Evolutionary conservation across 2,329 filamentous ascomycete genomes (phyloP).

Genomic region (Aspergillus pseudoterreus): DNA sequence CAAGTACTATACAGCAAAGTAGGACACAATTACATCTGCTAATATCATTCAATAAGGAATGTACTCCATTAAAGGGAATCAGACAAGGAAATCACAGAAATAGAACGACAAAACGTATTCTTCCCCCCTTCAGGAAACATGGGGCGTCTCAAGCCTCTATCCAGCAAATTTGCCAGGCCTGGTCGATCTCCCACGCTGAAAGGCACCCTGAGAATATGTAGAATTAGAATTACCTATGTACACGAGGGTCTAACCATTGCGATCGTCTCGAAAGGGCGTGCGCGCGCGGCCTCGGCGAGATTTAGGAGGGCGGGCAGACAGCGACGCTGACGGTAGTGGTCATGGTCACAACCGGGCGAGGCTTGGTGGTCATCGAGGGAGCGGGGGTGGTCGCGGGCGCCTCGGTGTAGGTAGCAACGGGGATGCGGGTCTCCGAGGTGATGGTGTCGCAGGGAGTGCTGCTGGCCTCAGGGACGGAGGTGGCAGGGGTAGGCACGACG

Average conservation of each 20-base stretch:
- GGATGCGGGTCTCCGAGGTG: conserved; percentile 7
- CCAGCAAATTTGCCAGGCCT: too few relatives aligned
- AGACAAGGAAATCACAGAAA: conserved; percentile 3
- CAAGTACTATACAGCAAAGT: conserved; percentile 9
- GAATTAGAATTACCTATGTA: conserved; percentile 36
- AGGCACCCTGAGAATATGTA: conserved; percentile 18
- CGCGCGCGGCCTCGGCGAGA: conserved; percentile 11
- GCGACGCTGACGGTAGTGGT: conserved; percentile 23
- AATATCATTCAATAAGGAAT: conserved; percentile 18
- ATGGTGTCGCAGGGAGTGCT: conserved; percentile 10
- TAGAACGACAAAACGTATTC: not conserved
- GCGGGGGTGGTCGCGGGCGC: conserved; percentile 8
- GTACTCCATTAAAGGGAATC: conserved; percentile 27
- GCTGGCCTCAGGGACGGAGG: conserved; percentile 4
- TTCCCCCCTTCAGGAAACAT: not conserved
- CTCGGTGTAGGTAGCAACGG: conserved; percentile 6
- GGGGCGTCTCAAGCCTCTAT: too few relatives aligned
- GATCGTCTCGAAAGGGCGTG: conserved; percentile 17
- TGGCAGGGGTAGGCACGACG: not conserved
- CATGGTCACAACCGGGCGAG: conserved; percentile 19
- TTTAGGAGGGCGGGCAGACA: conserved; percentile 9
- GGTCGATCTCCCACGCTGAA: not conserved
- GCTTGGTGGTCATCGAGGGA: conserved; percentile 12
- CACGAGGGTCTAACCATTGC: conserved; percentile 24
- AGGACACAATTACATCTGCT: conserved; percentile 2